Evolutionary conservation across 1,284 basidiomycete genomes (phyloP).

Genomic region (Chiua sp.): DNA sequence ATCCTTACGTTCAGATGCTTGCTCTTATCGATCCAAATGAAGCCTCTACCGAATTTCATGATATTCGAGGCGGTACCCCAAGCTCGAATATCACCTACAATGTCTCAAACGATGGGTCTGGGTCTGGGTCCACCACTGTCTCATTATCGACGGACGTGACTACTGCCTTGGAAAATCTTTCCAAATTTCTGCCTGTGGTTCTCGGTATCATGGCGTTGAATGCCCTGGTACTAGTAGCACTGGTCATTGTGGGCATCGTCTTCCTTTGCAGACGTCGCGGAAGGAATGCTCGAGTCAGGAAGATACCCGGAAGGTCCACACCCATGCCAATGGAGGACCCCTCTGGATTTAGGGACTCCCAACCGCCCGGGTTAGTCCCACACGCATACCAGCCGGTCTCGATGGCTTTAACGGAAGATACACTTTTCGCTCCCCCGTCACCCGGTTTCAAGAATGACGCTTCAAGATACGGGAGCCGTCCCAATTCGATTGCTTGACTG

Average conservation of each 20-base stretch:
- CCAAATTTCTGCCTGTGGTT: slow-evolving; percentile 68
- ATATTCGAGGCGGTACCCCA: slow-evolving; percentile 64
- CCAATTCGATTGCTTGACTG: slow-evolving; percentile 50
- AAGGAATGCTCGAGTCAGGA: slow-evolving; percentile 40
- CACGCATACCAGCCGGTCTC: slow-evolving; percentile 74
- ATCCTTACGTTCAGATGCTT: slow-evolving; percentile 78
- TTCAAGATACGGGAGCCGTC: slow-evolving; percentile 46
- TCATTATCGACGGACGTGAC: slow-evolving; percentile 59
- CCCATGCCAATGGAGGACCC: slow-evolving; percentile 52
- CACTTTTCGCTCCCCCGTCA: slow-evolving; percentile 61
- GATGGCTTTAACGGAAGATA: slow-evolving; percentile 77
- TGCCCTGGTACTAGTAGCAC: slow-evolving; percentile 64
- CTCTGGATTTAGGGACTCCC: slow-evolving; percentile 9
- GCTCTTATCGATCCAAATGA: slow-evolving; percentile 68
- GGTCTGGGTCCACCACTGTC: slow-evolving; percentile 50
- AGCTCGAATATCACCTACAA: slow-evolving; percentile 71
- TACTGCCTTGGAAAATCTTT: slow-evolving; percentile 62
- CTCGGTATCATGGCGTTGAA: slow-evolving; percentile 76
- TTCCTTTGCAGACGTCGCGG: slow-evolving; percentile 53
- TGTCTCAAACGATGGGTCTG: slow-evolving; percentile 53
- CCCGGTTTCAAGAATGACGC: slow-evolving; percentile 59
- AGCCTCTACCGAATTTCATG: slow-evolving; percentile 73
- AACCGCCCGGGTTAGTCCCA: slow-evolving; percentile 21
- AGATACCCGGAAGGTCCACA: slow-evolving; percentile 53
- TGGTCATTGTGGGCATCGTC: slow-evolving; percentile 55